These are phyloP conservation scores for Xylaria acuta DNA, from an alignment of 495 filamentous ascomycete genomes.

Conservation along the genomic window DNA sequence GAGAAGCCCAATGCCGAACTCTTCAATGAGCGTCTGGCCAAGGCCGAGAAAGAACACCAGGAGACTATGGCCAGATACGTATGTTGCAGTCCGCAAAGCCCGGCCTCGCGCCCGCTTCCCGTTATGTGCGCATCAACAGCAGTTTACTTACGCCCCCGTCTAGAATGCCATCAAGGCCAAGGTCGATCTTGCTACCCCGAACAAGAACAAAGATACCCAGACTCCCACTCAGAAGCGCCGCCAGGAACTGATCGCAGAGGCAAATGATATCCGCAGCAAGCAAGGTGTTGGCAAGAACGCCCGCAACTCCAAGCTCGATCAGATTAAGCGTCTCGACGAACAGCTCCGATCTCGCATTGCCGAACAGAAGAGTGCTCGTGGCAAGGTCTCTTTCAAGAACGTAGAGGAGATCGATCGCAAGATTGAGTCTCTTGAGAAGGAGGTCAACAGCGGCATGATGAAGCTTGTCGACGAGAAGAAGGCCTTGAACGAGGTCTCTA, in stretches of 20 bases:
- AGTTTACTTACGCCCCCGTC: slow-evolving; percentile 28
- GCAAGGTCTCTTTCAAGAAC: slow-evolving; percentile 79
- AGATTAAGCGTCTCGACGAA: slow-evolving; percentile 84
- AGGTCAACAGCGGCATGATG: slow-evolving; percentile 85
- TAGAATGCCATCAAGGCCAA: slow-evolving; percentile 87
- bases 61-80: slow-evolving; percentile 78
- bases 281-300: slow-evolving; percentile 84
- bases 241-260: slow-evolving; percentile 78
- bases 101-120: background rate
- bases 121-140: background rate
- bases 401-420: slow-evolving; percentile 85
- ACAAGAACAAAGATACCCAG: slow-evolving; percentile 71
- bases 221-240: slow-evolving; percentile 76
- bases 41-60: slow-evolving; percentile 83
- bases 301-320: slow-evolving; percentile 75
- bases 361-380: slow-evolving; percentile 82
- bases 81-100: slow-evolving; percentile 46
- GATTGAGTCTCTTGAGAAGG: slow-evolving; percentile 78
- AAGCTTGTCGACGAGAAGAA: slow-evolving; percentile 97
- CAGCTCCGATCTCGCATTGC: slow-evolving; percentile 79
- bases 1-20: slow-evolving; percentile 73
- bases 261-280: slow-evolving; percentile 74
- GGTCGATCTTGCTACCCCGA: slow-evolving; percentile 74
- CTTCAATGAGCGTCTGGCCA: slow-evolving; percentile 73
- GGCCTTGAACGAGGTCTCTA: slow-evolving; percentile 80